Evolutionary conservation across 176 grass and related monocot species (phyloP), one percentile per base, ranked within the genome.

Genomic region (Triticum turgidum): DNA sequence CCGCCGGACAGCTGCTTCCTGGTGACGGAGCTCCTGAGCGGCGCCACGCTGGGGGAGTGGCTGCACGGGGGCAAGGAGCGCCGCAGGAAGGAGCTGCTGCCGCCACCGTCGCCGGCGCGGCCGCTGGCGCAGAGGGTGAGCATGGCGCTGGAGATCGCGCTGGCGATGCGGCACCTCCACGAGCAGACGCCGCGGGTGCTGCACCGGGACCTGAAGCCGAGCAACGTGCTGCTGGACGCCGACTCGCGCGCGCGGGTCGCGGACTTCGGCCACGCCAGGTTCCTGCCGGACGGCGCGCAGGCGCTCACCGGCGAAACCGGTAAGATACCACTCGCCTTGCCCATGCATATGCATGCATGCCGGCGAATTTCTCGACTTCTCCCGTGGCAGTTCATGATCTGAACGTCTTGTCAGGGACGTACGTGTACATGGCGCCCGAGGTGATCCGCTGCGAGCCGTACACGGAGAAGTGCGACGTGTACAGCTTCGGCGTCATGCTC

Each of bases 191-290:
- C 86, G 62, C 21, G 15, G 76, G 79, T 95, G 39, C 3, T 90
- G 83, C 90, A 95, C 90, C 86, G 93, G 22, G 90, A 95, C 62
- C 65, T 95, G 17, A 95, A 95, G 64, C 93, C 90, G 25, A 95
- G 90, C 77, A 92, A 95, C 74, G 44, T 95, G 38, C 76, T 95
- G 7, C 84, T 95, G 69, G 88, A 88, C 7, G 29, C 51, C 1
- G 63, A 79, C 0, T 59, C 37, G 37, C 90, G 65, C 25, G 83
- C 49, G 11, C 90, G 88, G 33, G 88, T 95, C 52, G 72, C 86
- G 2, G 93, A 95, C 39, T 95, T 92, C 3, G 86, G 90, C 17
- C 86, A 92, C 27, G 88, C 90, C 72, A 82, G 90, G 83, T 88
- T 92, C 79, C 77, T 95, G 75, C 83, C 68, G 6, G 93, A 84